These are phyloP conservation scores for Starmerella potacharoeniae DNA, from an alignment of 805 yeast species.

Conservation along the genomic window DNA sequence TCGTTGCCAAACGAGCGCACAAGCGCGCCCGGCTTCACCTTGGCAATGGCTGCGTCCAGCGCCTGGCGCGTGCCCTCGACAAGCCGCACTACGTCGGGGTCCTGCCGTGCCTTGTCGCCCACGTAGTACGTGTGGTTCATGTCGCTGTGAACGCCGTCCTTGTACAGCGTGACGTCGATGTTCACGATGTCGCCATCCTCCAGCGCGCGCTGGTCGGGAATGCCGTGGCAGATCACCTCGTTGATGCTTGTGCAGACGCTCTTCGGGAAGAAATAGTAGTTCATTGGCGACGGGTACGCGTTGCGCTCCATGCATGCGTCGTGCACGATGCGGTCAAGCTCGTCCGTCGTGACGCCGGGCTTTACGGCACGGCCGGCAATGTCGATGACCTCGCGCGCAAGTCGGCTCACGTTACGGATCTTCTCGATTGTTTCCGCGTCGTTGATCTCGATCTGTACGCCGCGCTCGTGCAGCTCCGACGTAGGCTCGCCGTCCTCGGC, in stretches of 20 bases:
- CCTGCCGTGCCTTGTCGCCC: slow-evolving; percentile 72
- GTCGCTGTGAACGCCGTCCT: slow-evolving; percentile 87
- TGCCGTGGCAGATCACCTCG: slow-evolving; percentile 94
- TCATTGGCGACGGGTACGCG: slow-evolving; percentile 89
- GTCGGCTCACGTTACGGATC: slow-evolving; percentile 60
- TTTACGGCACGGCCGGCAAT: slow-evolving; percentile 68
- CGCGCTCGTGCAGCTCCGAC: slow-evolving; percentile 51
- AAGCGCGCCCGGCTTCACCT: slow-evolving; percentile 83
- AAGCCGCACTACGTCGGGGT: slow-evolving; percentile 72
- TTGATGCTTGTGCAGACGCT: slow-evolving; percentile 87
- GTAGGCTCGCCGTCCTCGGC: slow-evolving; percentile 69
- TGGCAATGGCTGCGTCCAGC: slow-evolving; percentile 67
- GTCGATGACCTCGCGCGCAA: slow-evolving; percentile 84
- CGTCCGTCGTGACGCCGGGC: slow-evolving; percentile 91
- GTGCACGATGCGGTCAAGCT: slow-evolving; percentile 76
- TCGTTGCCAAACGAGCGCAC: slow-evolving; percentile 77
- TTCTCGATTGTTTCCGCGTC: slow-evolving; percentile 58
- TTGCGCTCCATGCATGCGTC: slow-evolving; percentile 77
- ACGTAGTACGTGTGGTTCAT: slow-evolving; percentile 94
- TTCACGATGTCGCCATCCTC: slow-evolving; percentile 92
- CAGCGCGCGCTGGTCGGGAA: slow-evolving; percentile 79
- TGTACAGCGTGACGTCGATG: slow-evolving; percentile 74
- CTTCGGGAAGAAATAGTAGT: slow-evolving; percentile 88
- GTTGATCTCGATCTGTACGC: slow-evolving; percentile 50
- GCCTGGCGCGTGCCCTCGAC: slow-evolving; percentile 89